A percentile compares a stretch with the other conserved stretches of the same genome.
Conservation (phyloP, 2,329 filamentous ascomycete genomes). For the Aspergillus transmontanensis region DNA sequence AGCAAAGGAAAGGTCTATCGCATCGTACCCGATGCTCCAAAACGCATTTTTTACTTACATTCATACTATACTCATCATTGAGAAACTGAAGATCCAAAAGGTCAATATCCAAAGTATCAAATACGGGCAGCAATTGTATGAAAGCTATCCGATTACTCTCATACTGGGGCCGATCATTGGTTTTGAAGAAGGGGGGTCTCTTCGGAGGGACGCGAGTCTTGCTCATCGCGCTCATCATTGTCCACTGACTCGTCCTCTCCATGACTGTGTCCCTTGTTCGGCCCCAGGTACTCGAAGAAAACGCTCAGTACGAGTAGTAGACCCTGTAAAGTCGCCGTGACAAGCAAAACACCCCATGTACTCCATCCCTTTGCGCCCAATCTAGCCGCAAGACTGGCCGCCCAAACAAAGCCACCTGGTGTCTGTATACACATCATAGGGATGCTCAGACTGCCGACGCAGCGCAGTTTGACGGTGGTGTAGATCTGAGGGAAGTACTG, state of each 20-base stretch:
- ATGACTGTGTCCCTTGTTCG: slow-evolving; percentile 47
- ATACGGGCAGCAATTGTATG: not conserved
- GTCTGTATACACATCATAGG: slow-evolving; percentile 99
- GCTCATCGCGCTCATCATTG: slow-evolving; percentile 14
- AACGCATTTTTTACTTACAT: not conserved
- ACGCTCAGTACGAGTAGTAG: slow-evolving; percentile 78
- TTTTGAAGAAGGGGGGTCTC: slow-evolving; percentile 39
- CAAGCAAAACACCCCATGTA: slow-evolving; percentile 87
- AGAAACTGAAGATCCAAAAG: not conserved
- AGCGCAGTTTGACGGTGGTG: slow-evolving; percentile 82
- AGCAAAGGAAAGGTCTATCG: not conserved
- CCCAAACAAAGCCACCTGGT: slow-evolving; percentile 87
- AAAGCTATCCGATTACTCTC: not conserved
- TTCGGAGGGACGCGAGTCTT: slow-evolving; percentile 30
- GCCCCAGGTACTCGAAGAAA: slow-evolving; percentile 60
- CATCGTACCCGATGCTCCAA: not conserved
- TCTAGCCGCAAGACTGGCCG: slow-evolving; percentile 76
- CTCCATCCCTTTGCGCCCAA: slow-evolving; percentile 87
- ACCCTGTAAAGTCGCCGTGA: slow-evolving; percentile 85
- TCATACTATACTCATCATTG: not conserved
- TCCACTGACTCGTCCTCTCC: slow-evolving; percentile 21
- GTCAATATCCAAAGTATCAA: not conserved
- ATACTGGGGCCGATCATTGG: slow-evolving; percentile 19
- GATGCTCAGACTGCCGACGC: slow-evolving; percentile 88
- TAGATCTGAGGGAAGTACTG: slow-evolving; percentile 96